phyloP scores from a whole-genome alignment of 75 land plant genomes.

The Pinus albicaulis region DNA sequence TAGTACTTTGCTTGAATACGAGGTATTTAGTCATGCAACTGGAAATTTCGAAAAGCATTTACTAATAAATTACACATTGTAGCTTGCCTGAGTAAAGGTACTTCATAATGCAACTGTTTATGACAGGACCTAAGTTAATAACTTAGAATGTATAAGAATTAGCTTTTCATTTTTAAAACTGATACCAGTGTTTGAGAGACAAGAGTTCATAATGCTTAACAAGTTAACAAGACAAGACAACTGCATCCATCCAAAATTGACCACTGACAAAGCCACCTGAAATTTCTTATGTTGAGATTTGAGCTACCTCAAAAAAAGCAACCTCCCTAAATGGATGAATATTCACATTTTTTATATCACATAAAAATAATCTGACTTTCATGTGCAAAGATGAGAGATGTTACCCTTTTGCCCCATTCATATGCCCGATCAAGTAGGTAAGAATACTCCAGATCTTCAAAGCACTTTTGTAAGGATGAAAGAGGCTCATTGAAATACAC shows the following conservation, averaged over 20 bases:
- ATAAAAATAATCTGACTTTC: neutral
- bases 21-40: neutral
- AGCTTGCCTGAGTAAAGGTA: no score
- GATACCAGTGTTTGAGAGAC: neutral
- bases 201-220: neutral
- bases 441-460: constrained; percentile 89
- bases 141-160: neutral
- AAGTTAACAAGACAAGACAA: neutral
- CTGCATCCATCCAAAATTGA: neutral
- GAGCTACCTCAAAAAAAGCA: neutral
- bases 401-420: constrained; percentile 84
- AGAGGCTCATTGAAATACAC: constrained; percentile 95
- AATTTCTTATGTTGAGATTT: neutral
- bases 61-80: neutral
- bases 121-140: neutral
- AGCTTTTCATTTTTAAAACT: neutral
- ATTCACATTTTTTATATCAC: neutral
- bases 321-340: neutral
- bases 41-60: neutral
- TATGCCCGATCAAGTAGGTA: constrained; percentile 75
- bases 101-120: no score
- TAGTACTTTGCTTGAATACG: neutral
- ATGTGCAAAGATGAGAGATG: no score
- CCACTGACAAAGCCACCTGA: neutral
- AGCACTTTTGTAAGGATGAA: constrained; percentile 88